Base-by-base conservation (phyloP, 1,284 basidiomycete genomes). In the Apiotrichum gamsii region DNA sequence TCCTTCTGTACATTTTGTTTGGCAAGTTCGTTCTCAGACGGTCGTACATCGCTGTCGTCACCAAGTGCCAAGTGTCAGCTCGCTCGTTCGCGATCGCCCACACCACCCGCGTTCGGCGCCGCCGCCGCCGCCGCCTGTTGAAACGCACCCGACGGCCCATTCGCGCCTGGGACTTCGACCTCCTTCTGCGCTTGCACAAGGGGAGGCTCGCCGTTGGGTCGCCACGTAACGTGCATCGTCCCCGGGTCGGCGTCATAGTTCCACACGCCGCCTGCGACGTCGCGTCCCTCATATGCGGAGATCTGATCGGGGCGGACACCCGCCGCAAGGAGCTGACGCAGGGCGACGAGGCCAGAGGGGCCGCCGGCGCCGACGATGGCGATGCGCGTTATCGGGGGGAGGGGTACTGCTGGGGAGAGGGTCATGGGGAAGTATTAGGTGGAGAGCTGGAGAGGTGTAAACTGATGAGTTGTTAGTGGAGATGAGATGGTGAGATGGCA, bases 351-450 rank as follows among this genome's bases (percentile, higher is more conserved):
- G 0, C 75, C 75, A 0, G 69, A 57, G 15, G 71, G 62, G 1
- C 57, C 57, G 13, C 75, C 75, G 0, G 63, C 72, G 13, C 75
- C 75, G 15, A 77, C 66, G 28, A 77, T 57, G 5, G 72, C 74
- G 16, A 76, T 58, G 20, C 63, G 54, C 5, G 50, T 54, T 4
- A 59, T 41, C 2, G 54, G 47, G 10, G 57, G 57, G 0, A 59
- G 50, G n/a, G 57, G 45, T 18, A 59, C 46, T 16, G 52, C 24
- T 6, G 52, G 56, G 8, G 44, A 40, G 29, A 47, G n/a, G n/a
- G 36, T 36, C 34, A 33, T 42, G 29, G 28, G 20, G 6, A 28
- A 6, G 25, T 6, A 28, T 28, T 28, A 11, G 30, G 30, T 4
- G 13, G 32, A 8, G 15, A n/a, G 32, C 8, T 16, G 15, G 32